Conservation (phyloP, 257 asterid genomes). For the Penstemon davidsonii region DNA sequence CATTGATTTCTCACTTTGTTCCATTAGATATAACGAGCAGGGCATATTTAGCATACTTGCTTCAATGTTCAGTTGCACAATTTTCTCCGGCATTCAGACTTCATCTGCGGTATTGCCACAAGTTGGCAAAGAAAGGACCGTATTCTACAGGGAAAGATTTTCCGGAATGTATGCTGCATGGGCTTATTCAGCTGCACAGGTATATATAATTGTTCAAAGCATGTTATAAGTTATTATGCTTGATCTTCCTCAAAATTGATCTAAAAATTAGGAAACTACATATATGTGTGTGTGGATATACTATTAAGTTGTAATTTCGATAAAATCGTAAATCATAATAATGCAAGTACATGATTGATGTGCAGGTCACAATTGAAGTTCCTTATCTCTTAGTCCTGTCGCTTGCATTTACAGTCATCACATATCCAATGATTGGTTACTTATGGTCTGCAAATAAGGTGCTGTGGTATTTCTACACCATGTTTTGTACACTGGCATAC, state of each 20-base stretch:
- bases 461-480: slow-evolving; percentile 26
- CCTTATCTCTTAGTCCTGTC: slow-evolving; percentile 23
- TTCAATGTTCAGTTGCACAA: too few relatives aligned
- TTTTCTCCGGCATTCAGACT: slow-evolving; percentile 24
- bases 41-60: slow-evolving; percentile 24
- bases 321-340: not conserved
- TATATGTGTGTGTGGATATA: not conserved
- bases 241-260: not conserved
- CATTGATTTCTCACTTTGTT: not conserved
- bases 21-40: slow-evolving; percentile 8
- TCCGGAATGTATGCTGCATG: slow-evolving; percentile 39
- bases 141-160: not conserved
- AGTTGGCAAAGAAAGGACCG: slow-evolving; percentile 25
- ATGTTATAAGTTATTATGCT: not conserved
- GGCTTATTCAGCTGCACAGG: slow-evolving; percentile 38
- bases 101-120: slow-evolving; percentile 25
- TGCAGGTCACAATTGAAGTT: slow-evolving; percentile 27
- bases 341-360: not conserved
- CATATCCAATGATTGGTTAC: slow-evolving; percentile 31
- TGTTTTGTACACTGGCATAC: slow-evolving; percentile 30
- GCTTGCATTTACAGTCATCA: slow-evolving; percentile 23
- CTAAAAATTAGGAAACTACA: too few relatives aligned
- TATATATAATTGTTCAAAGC: slow-evolving; percentile 2
- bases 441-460: slow-evolving; percentile 22
- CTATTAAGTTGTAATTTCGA: not conserved